phyloP scores from a whole-genome alignment of 129 eudicot genomes.

The Arctium minus region DNA sequence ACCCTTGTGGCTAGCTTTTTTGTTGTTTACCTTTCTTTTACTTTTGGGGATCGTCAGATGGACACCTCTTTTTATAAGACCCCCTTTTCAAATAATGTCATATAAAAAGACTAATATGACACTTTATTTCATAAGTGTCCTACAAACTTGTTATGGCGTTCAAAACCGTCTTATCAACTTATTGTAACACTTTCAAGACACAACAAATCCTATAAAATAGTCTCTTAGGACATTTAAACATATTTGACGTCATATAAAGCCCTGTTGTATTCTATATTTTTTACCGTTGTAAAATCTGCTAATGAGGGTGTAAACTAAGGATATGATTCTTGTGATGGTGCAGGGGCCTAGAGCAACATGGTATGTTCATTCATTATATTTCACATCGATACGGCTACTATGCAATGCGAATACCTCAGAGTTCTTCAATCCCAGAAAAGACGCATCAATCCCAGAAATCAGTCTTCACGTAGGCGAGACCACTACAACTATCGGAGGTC shows the following conservation, averaged over 20 bases:
- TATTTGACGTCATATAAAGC: too few relatives aligned
- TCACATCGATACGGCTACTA: slow-evolving; percentile 66
- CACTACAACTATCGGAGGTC: slow-evolving; percentile 21
- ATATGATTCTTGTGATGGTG: slow-evolving; percentile 8
- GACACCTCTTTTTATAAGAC: not conserved
- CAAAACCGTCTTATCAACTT: not conserved
- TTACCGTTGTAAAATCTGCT: too few relatives aligned
- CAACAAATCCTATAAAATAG: too few relatives aligned
- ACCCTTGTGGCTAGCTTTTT: too few relatives aligned
- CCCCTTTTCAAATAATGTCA: not conserved
- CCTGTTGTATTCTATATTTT: too few relatives aligned
- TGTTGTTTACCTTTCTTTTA: too few relatives aligned
- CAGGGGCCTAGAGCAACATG: slow-evolving; percentile 87
- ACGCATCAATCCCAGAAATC: slow-evolving; percentile 70
- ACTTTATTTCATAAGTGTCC: not conserved
- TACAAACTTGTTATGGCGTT: not conserved
- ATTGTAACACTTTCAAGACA: not conserved
- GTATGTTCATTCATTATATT: slow-evolving; percentile 71
- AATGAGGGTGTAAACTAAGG: not conserved
- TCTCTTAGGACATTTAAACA: too few relatives aligned
- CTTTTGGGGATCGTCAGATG: too few relatives aligned
- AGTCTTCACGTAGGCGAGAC: slow-evolving; percentile 39
- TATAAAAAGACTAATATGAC: not conserved
- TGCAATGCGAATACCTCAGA: slow-evolving; percentile 89
- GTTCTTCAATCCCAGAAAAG: slow-evolving; percentile 80